These are phyloP conservation scores for Neolentinus lepideus DNA, from an alignment of 1,284 basidiomycete species.

Conservation along the genomic window DNA sequence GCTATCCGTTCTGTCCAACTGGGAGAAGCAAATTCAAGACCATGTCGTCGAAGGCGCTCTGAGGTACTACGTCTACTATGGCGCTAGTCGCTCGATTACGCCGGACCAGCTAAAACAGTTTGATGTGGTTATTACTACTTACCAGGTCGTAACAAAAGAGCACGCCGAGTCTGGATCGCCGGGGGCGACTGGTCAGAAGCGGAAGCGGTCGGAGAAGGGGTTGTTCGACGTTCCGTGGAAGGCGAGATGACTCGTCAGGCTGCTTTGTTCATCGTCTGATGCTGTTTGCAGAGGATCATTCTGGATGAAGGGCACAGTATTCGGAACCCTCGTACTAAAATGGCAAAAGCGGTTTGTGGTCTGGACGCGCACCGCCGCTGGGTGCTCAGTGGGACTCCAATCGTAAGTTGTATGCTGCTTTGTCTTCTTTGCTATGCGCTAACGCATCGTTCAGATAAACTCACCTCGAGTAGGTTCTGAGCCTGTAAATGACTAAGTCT, in stretches of 20 bases:
- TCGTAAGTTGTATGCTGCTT: slow-evolving; percentile 41
- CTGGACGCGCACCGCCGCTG: slow-evolving; percentile 73
- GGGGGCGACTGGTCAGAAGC: slow-evolving; percentile 40
- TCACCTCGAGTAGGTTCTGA: slow-evolving; percentile 47
- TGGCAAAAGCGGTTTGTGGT: slow-evolving; percentile 64
- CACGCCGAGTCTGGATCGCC: slow-evolving; percentile 24
- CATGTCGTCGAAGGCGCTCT: slow-evolving; percentile 59
- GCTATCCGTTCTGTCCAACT: slow-evolving; percentile 83
- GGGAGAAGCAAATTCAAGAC: slow-evolving; percentile 83
- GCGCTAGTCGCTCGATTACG: slow-evolving; percentile 53
- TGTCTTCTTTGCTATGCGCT: slow-evolving; percentile 1
- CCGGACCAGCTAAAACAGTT: slow-evolving; percentile 55
- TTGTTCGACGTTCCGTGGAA: slow-evolving; percentile 78
- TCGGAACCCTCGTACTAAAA: slow-evolving; percentile 81
- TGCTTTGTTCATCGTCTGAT: not conserved
- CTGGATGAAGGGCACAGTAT: slow-evolving; percentile 87
- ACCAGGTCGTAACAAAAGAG: slow-evolving; percentile 64
- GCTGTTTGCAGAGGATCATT: slow-evolving; percentile 52
- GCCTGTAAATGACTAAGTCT: not conserved
- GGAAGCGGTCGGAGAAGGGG: slow-evolving; percentile 40
- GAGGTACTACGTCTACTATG: slow-evolving; percentile 64
- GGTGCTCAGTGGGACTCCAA: slow-evolving; percentile 82
- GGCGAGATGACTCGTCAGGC: slow-evolving; percentile 26
- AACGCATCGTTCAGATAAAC: slow-evolving; percentile 53
- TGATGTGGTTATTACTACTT: slow-evolving; percentile 89